Evolutionary conservation across 2,329 filamentous ascomycete genomes (phyloP).

Genomic region (Xylaria sp.): DNA sequence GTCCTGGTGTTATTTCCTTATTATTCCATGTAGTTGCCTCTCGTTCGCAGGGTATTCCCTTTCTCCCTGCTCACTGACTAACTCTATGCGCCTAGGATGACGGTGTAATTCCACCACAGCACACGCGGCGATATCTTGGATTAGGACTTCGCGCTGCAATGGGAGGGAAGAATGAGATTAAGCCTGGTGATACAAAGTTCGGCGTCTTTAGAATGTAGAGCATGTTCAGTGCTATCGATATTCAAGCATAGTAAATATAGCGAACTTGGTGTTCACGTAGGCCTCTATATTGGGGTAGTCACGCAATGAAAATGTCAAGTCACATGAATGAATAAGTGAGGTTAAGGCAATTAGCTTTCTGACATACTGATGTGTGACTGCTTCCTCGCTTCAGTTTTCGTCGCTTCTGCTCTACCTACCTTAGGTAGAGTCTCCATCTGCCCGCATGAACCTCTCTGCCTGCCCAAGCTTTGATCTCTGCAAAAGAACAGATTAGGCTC

Average conservation of each 20-base stretch:
- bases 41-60: neutral
- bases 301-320: slow-evolving; percentile 5
- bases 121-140: slow-evolving; percentile 78
- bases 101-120: slow-evolving; percentile 80
- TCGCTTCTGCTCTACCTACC: neutral
- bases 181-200: slow-evolving; percentile 74
- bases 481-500: slow-evolving; percentile 2
- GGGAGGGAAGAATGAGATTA: slow-evolving; percentile 71
- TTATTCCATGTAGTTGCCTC: neutral
- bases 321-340: neutral
- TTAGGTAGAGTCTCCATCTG: neutral
- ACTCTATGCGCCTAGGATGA: slow-evolving; percentile 67
- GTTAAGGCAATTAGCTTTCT: neutral
- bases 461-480: slow-evolving; percentile 3
- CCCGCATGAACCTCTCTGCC: slow-evolving; percentile 2
- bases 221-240: slow-evolving; percentile 6
- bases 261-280: slow-evolving; percentile 14
- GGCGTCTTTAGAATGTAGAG: slow-evolving; percentile 84
- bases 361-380: slow-evolving; percentile 2
- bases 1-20: slow-evolving; percentile 16
- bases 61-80: slow-evolving; percentile 19
- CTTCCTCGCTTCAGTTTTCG: neutral
- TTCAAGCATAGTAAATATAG: slow-evolving; percentile 19
- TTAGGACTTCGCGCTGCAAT: slow-evolving; percentile 78
- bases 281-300: slow-evolving; percentile 3